These are phyloP conservation scores for Erodium texanum DNA, from an alignment of 441 rosid species.

Conservation along the genomic window DNA sequence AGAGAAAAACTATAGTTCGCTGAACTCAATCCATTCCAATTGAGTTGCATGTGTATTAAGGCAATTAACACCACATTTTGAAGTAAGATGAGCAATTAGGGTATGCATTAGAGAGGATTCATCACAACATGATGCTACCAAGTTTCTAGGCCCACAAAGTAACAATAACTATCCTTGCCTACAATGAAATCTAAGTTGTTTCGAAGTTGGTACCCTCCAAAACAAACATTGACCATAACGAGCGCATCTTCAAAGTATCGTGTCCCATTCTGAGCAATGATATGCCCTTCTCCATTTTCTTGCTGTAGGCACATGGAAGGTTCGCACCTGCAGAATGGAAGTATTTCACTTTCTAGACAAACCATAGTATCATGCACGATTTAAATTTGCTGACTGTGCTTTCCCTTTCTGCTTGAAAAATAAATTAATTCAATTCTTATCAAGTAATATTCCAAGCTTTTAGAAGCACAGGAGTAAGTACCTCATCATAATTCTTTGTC, in stretches of 20 bases:
- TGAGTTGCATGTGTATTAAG: neutral
- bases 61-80: neutral
- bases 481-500: conserved; percentile 50
- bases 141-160: neutral
- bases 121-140: neutral
- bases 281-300: too few relatives aligned
- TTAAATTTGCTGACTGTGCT: neutral
- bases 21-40: too few relatives aligned
- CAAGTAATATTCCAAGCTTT: neutral
- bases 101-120: neutral
- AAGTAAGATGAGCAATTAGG: neutral
- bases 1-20: too few relatives aligned
- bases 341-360: neutral
- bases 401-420: neutral
- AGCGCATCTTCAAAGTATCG: too few relatives aligned
- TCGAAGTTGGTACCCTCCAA: neutral
- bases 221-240: neutral
- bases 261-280: too few relatives aligned
- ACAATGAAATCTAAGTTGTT: neutral
- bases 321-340: neutral
- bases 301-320: neutral
- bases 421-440: neutral
- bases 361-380: neutral
- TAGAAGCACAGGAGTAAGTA: neutral
- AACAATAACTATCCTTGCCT: neutral